These are phyloP conservation scores for Lentinula edodes DNA, from an alignment of 768 basidiomycete genomes.

Conservation along the genomic window DNA sequence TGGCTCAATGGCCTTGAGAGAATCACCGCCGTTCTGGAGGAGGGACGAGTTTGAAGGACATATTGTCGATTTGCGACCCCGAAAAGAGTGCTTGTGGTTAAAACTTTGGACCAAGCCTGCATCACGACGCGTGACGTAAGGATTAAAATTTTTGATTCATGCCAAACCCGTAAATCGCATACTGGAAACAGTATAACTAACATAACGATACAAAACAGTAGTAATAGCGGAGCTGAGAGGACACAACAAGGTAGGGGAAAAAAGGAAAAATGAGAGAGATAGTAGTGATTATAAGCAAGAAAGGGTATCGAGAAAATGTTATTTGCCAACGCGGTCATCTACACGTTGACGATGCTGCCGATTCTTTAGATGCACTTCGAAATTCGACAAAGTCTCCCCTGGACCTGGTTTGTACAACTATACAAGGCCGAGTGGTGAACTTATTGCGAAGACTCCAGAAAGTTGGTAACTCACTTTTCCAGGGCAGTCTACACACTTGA, in stretches of 20 bases:
- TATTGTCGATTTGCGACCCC: not conserved
- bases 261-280: not conserved
- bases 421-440: not conserved
- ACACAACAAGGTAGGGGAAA: not conserved
- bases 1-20: not conserved
- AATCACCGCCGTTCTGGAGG: not conserved
- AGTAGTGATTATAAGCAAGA: constrained; percentile 19
- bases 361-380: constrained; percentile 89
- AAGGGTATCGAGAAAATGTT: constrained; percentile 1
- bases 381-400: constrained; percentile 80
- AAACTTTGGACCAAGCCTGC: not conserved
- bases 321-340: constrained; percentile 42
- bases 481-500: constrained; percentile 89
- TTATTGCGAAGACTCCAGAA: not conserved
- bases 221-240: not conserved
- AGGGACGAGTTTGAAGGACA: not conserved
- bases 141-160: too few species aligned
- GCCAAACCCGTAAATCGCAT: too few species aligned
- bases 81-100: not conserved
- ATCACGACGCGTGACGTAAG: not conserved
- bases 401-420: constrained; percentile 91
- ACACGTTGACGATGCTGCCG: constrained; percentile 74
- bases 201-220: constrained; percentile 1
- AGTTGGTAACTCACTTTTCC: constrained; percentile 63
- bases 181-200: not conserved